Evolutionary conservation across 495 filamentous ascomycete genomes (phyloP).

Genomic region (Penicillium chermesinum): DNA sequence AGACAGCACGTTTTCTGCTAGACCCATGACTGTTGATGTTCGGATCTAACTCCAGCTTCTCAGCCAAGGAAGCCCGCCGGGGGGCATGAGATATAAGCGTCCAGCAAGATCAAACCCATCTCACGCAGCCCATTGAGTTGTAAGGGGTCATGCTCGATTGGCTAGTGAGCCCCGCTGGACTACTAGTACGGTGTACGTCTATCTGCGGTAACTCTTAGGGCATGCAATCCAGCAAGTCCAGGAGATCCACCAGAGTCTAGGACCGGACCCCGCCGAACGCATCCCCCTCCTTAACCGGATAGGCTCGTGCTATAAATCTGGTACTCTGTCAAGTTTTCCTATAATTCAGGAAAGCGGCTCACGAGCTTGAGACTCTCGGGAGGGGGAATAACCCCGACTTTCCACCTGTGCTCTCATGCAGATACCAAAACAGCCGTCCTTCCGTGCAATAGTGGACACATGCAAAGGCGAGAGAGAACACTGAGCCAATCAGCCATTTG

Average conservation of each 20-base stretch:
- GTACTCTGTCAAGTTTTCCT: too few species aligned
- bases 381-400: not conserved
- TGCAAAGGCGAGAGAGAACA: not conserved
- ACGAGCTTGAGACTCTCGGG: not conserved
- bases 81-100: not conserved
- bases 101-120: not conserved
- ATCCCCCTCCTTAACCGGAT: too few species aligned
- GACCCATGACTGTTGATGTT: slow-evolving; percentile 20
- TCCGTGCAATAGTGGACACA: not conserved
- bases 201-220: not conserved
- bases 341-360: too few species aligned
- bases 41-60: slow-evolving; percentile 1
- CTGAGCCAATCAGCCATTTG: not conserved
- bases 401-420: not conserved
- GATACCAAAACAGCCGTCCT: not conserved
- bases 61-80: not conserved
- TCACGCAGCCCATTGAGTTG: not conserved
- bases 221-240: not conserved
- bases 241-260: too few species aligned
- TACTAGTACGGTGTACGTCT: not conserved
- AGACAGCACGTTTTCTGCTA: slow-evolving; percentile 25
- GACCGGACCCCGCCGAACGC: too few species aligned
- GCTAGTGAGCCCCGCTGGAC: not conserved
- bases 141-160: not conserved
- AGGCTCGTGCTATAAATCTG: too few species aligned